Evolutionary conservation across 768 basidiomycete species (phyloP).

Genomic region (Pisolithus albus): DNA sequence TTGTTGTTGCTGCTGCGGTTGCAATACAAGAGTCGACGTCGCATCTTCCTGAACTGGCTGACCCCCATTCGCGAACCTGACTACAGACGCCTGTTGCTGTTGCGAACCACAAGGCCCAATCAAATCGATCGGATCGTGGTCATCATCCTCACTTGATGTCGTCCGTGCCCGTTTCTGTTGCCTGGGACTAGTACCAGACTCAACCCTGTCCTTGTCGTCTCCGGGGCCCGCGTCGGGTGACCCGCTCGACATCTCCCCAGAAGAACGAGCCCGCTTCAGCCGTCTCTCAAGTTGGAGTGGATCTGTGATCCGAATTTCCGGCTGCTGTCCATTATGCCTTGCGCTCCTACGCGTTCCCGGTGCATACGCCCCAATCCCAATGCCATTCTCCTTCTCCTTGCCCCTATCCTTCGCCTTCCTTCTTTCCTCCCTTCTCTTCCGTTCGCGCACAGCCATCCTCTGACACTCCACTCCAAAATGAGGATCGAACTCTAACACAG

Average conservation of each 20-base stretch:
- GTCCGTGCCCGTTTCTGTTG: constrained; percentile 55
- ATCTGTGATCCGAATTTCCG: constrained; percentile 69
- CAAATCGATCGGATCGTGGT: constrained; percentile 45
- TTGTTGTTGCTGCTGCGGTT: constrained; percentile 5
- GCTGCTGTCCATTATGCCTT: constrained; percentile 63
- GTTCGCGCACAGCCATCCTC: constrained; percentile 74
- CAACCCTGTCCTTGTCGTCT: constrained; percentile 39
- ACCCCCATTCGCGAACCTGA: constrained; percentile 45
- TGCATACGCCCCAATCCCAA: constrained; percentile 28
- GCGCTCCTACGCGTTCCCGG: constrained; percentile 64
- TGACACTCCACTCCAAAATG: constrained; percentile 78
- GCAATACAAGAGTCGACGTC: constrained; percentile 1
- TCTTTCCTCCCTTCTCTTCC: constrained; percentile 58
- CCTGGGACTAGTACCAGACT: constrained; percentile 26
- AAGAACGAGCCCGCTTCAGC: constrained; percentile 64
- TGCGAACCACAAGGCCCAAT: constrained; percentile 21
- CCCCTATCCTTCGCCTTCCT: constrained; percentile 42
- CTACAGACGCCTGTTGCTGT: constrained; percentile 31
- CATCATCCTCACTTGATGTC: constrained; percentile 37
- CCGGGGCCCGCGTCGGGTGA: constrained; percentile 28
- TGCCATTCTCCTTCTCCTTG: constrained; percentile 29
- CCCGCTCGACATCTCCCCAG: constrained; percentile 47
- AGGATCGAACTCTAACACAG: constrained; percentile 79
- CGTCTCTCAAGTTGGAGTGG: constrained; percentile 67
- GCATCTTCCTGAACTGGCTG: constrained; percentile 11